Percentiles rank a stretch among this genome's conserved stretches.
phyloP scores from a whole-genome alignment of 164 flowering plant species.

The Cinnamomum chago region DNA sequence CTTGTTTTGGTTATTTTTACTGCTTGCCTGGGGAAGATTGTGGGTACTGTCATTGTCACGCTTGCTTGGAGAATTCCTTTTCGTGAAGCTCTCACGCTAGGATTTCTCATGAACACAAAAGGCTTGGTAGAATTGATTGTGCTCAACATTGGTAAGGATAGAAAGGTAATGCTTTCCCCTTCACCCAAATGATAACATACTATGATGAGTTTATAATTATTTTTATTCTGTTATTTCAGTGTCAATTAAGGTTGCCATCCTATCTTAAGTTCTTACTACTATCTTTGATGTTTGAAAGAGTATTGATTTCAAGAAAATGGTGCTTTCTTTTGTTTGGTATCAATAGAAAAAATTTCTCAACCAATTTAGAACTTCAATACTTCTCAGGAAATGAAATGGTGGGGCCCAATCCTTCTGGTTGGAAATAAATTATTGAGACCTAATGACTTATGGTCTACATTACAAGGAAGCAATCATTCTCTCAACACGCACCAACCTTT shows the following conservation, averaged over 20 bases:
- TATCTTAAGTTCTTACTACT: too few species aligned
- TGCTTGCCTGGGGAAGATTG: conserved; percentile 76
- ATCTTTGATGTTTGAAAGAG: neutral
- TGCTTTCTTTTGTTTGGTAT: neutral
- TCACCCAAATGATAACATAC: neutral
- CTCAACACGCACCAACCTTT: too few species aligned
- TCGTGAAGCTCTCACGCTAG: conserved; percentile 55
- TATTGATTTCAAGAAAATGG: neutral
- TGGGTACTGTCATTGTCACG: conserved; percentile 61
- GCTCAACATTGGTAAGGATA: conserved; percentile 76
- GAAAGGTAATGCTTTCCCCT: conserved; percentile 24
- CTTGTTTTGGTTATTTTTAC: conserved; percentile 62
- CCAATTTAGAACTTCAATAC: too few species aligned
- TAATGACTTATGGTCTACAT: too few species aligned
- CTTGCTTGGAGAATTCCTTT: conserved; percentile 38
- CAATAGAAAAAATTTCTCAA: neutral
- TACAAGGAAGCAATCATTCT: too few species aligned
- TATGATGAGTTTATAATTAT: neutral
- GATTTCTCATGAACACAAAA: conserved; percentile 78
- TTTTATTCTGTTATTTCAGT: neutral
- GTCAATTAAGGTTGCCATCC: neutral
- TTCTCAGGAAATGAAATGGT: too few species aligned
- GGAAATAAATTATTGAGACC: too few species aligned
- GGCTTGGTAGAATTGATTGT: conserved; percentile 88
- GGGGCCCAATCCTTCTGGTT: too few species aligned